These are phyloP conservation scores for Paraconiothyrium sp. DNA, from an alignment of 2,329 filamentous ascomycete species.

Conservation along the genomic window DNA sequence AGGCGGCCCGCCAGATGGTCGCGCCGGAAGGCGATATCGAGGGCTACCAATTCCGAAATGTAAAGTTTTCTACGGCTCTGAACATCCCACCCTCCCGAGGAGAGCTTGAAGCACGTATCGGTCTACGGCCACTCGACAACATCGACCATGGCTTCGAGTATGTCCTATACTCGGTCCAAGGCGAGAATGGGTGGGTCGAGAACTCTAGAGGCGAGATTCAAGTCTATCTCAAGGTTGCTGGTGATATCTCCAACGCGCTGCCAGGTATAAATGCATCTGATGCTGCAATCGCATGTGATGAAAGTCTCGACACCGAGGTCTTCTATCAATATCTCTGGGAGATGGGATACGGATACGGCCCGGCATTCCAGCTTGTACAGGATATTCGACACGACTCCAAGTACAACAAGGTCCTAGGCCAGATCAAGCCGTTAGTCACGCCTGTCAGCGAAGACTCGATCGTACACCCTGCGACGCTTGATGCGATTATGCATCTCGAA, in stretches of 20 bases:
- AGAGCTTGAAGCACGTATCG: constrained; percentile 6
- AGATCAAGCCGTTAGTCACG: background rate
- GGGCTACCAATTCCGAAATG: background rate
- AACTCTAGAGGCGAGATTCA: constrained; percentile 8
- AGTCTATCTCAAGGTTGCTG: constrained; percentile 2
- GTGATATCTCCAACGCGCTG: background rate
- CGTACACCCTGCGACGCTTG: constrained; percentile 1
- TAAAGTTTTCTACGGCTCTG: background rate
- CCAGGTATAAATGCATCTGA: background rate
- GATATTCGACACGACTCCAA: background rate
- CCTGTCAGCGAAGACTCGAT: background rate
- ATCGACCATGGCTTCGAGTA: background rate
- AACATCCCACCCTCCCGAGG: background rate
- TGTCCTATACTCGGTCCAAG: background rate
- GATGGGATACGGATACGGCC: constrained; percentile 2
- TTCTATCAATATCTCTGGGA: constrained; percentile 8
- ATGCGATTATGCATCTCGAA: constrained; percentile 14
- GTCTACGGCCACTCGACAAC: background rate
- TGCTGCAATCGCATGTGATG: background rate
- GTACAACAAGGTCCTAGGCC: background rate
- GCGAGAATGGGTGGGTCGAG: background rate
- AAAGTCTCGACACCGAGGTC: background rate
- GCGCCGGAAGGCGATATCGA: background rate
- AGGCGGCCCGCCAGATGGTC: background rate
- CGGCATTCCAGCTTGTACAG: constrained; percentile 1